Evolutionary conservation across 2,329 filamentous ascomycete species (phyloP).

Genomic region (Alternaria rosae): DNA sequence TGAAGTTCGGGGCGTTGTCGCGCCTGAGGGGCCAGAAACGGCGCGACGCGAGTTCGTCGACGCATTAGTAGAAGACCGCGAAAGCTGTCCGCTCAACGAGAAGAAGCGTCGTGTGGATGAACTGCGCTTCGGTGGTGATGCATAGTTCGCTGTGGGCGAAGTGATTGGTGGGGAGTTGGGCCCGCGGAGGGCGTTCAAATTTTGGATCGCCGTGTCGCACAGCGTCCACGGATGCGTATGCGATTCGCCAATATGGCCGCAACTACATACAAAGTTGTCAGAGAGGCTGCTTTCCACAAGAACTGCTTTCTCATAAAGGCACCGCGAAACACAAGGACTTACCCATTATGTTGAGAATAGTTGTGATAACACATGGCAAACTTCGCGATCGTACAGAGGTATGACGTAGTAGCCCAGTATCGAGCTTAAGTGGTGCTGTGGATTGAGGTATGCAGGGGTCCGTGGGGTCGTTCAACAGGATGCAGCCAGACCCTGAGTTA

Average conservation of each 20-base stretch:
- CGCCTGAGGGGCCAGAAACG: slow-evolving; percentile 22
- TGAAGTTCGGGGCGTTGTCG: slow-evolving; percentile 20
- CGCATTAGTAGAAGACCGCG: slow-evolving; percentile 29
- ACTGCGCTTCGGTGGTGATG: slow-evolving; percentile 29
- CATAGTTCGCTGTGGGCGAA: slow-evolving; percentile 13
- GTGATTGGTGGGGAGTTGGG: slow-evolving; percentile 39
- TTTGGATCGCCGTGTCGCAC: slow-evolving; percentile 32
- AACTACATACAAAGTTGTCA: slow-evolving; percentile 17
- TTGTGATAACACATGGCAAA: slow-evolving; percentile 43
- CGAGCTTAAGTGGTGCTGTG: slow-evolving; percentile 7
- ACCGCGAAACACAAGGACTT: background rate
- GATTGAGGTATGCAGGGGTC: slow-evolving; percentile 10
- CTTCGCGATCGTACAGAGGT: background rate
- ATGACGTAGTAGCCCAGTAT: slow-evolving; percentile 18
- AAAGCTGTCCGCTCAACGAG: slow-evolving; percentile 33
- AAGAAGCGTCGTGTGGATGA: slow-evolving; percentile 36
- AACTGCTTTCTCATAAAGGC: background rate
- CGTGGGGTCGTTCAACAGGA: slow-evolving; percentile 1
- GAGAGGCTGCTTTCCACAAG: background rate
- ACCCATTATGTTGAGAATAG: slow-evolving; percentile 40
- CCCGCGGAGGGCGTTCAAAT: slow-evolving; percentile 33
- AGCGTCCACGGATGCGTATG: slow-evolving; percentile 38
- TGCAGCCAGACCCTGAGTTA: slow-evolving; percentile 13
- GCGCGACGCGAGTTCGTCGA: slow-evolving; percentile 29
- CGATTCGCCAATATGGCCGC: slow-evolving; percentile 43